Evolutionary conservation across 805 yeast genomes (phyloP), one percentile per base, ranked within the genome.

Genomic region (Ogataea minuta): DNA sequence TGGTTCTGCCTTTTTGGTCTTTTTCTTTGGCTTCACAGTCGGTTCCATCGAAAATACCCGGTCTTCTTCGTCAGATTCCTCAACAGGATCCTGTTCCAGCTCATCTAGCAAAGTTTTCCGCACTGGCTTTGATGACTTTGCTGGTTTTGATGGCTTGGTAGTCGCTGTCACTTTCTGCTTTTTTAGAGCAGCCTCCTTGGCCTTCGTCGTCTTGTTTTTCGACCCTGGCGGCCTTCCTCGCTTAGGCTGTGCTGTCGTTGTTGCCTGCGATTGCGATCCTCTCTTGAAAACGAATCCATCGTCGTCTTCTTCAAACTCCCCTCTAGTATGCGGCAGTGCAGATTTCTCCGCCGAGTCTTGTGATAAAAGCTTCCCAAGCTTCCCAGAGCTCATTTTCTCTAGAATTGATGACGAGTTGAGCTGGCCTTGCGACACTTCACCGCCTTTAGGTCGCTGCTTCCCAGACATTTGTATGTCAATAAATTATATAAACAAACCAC

Each of bases 221-320:
- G 36, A 31, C 24, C 41, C 41, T 14, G 36, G 28, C 9, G 41
- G 41, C 6, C 41, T 14, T 11, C 41, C 41, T 9, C 41, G 36
- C 27, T 31, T 37, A 2, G 31, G 28, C 2, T 31, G 35, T 2
- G 28, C 28, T 9, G 23, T 13, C 9, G 14, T 16, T 13, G 23
- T 23, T 14, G 41, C 11, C 23, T 45, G 52, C 12, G 43, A 24
- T 27, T 45, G 50, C 4, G 46, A 43, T 19, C 48, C 51, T 29
- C 54, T 31, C 26, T 46, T 50, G 36, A 46, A 50, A 16, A 50
- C 45, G 41, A 50, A 50, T 4, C 54, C 54, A 19, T 45, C 53
- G 20, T 46, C 50, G 6, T 46, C 54, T 17, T 46, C 44, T 33
- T 46, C 54, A 33, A 46, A 46, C 9, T 31, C 47, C 4, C 40